Percentiles rank a stretch among this genome's conserved stretches.
Conservation (phyloP, 1,139 yeast genomes). For the Saccharomycopsis hybrid region DNA sequence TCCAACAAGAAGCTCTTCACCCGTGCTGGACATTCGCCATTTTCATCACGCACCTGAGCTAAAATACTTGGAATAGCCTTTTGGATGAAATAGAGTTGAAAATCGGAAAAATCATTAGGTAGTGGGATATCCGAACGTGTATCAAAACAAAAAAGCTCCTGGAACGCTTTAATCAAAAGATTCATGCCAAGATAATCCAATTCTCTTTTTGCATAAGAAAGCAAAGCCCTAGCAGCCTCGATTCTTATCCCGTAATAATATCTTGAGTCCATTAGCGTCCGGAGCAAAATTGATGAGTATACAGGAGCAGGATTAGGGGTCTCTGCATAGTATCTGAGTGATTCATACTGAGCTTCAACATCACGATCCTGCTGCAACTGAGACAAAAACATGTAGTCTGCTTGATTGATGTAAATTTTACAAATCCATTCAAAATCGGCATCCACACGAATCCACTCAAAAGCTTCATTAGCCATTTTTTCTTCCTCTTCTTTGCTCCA, state of each 20-base stretch:
- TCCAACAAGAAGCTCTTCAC: conserved; percentile 62
- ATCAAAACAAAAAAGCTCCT: conserved; percentile 65
- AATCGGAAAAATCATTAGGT: conserved; percentile 73
- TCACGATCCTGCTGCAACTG: conserved; percentile 93
- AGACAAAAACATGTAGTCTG: conserved; percentile 92
- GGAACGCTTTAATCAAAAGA: conserved; percentile 68
- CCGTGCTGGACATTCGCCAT: conserved; percentile 61
- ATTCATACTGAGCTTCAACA: conserved; percentile 90
- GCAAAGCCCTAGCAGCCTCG: conserved; percentile 80
- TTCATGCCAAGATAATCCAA: conserved; percentile 64
- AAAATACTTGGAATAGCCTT: conserved; percentile 62
- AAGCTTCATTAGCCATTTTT: conserved; percentile 69
- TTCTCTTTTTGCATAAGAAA: conserved; percentile 55
- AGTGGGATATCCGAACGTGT: conserved; percentile 52
- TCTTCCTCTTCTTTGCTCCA: conserved; percentile 72
- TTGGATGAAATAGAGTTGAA: conserved; percentile 60
- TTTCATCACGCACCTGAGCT: conserved; percentile 51
- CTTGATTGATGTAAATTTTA: conserved; percentile 71
- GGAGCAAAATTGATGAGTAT: conserved; percentile 70
- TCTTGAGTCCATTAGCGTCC: conserved; percentile 78
- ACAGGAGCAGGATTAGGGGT: conserved; percentile 49
- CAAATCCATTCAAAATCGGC: conserved; percentile 98
- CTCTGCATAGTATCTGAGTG: conserved; percentile 65
- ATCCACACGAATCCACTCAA: conserved; percentile 96
- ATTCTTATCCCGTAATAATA: conserved; percentile 86